Percentiles rank a stretch among this genome's conserved stretches.
Conservation (phyloP, 352 stramenopile species). For the Phytophthora pseudosyringae region DNA sequence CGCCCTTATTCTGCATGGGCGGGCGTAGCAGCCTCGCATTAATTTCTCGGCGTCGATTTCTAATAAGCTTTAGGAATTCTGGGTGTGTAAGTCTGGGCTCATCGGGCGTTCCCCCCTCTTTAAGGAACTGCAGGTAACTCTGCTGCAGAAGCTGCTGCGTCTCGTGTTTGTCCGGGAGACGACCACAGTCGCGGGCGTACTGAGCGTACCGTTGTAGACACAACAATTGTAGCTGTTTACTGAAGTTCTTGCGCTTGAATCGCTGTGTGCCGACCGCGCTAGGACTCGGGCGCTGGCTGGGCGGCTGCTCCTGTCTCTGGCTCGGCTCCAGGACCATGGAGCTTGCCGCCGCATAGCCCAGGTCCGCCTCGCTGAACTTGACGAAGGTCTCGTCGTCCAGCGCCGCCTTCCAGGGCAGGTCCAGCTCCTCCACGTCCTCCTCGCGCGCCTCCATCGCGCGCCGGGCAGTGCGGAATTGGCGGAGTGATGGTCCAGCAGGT, state of each 20-base stretch:
- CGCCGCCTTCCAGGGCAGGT: conserved; percentile 56
- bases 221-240: conserved; percentile 68
- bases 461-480: conserved; percentile 27
- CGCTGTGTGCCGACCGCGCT: conserved; percentile 19
- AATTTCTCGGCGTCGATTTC: conserved; percentile 71
- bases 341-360: conserved; percentile 23
- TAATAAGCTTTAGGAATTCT: conserved; percentile 77
- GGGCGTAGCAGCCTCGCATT: conserved; percentile 43
- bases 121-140: conserved; percentile 61
- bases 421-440: conserved; percentile 56
- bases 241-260: conserved; percentile 76
- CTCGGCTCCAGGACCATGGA: conserved; percentile 20
- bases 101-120: conserved; percentile 50
- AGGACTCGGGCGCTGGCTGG: conserved; percentile 3
- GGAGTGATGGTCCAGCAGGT: conserved; percentile 32
- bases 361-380: conserved; percentile 45
- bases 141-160: conserved; percentile 60
- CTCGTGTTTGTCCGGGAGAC: conserved; percentile 53
- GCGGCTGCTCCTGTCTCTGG: conserved; percentile 17
- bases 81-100: conserved; percentile 54
- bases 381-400: conserved; percentile 54
- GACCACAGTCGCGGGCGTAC: conserved; percentile 37
- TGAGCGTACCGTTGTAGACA: conserved; percentile 66
- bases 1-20: conserved; percentile 15
- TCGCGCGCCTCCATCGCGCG: conserved; percentile 21